Percentiles rank a stretch among this genome's conserved stretches.
Evolutionary conservation across 768 basidiomycete genomes (phyloP).

Genomic region (Lentinula guzmanii): DNA sequence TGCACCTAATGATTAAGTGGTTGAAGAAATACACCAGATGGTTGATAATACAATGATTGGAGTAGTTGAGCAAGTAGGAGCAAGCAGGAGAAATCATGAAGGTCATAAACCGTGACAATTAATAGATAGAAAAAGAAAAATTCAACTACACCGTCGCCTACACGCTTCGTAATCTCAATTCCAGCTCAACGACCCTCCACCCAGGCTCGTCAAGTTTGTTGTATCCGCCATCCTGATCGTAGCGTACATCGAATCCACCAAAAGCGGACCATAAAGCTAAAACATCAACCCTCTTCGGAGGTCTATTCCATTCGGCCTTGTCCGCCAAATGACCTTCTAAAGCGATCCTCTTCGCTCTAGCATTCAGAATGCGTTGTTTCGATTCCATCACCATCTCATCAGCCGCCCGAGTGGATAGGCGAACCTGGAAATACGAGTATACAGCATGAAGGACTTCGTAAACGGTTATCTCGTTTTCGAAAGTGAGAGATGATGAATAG

Average conservation of each 20-base stretch:
- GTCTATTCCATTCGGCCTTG: background rate
- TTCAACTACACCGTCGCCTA: background rate
- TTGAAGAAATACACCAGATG: no score
- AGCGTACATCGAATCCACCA: background rate
- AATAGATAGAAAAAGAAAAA: background rate
- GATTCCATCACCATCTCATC: background rate
- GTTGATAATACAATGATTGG: no score
- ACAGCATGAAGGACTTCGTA: background rate
- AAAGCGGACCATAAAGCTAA: background rate
- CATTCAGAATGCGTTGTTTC: background rate
- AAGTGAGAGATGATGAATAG: background rate
- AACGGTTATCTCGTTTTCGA: background rate
- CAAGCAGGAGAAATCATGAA: background rate
- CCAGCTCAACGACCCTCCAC: background rate
- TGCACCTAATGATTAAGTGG: no score
- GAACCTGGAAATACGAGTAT: background rate
- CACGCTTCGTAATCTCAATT: background rate
- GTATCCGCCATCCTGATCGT: background rate
- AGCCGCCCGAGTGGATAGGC: background rate
- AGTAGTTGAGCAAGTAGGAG: no score
- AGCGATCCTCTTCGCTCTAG: background rate
- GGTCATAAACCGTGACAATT: background rate
- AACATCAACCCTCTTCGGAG: slow-evolving; percentile 1
- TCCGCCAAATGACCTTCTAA: background rate
- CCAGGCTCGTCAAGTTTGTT: background rate